Evolutionary conservation across 192 early-diverging fungal genomes (phyloP), one percentile per base, ranked within the genome.

Genomic region (Coemansia sp.): DNA sequence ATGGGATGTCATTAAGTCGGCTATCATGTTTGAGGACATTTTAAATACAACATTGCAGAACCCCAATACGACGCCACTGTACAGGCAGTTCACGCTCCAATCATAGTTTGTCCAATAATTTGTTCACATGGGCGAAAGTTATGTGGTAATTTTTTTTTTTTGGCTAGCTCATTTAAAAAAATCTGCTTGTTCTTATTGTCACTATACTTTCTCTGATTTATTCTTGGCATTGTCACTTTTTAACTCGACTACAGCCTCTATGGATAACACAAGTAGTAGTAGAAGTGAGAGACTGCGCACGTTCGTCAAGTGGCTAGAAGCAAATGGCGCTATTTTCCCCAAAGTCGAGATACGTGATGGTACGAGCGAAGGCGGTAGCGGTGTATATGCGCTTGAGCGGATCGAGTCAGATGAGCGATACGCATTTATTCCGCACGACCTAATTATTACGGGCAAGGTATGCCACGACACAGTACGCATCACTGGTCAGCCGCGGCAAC

Each of bases 381-480:
- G 87, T 44, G 87, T 88, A 3, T 88, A 87, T 41, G 73, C 82
- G 10, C 78, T 67, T 5, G 55, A 66, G 6, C 71, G 73, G 10
- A 79, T 90, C 27, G 27, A 55, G 15, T 67, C 63, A 34, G 66
- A 80, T 41, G 77, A 88, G 63, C 71, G 72, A 15, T 89, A 87
- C 58, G 78, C 84, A 0, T 75, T 71, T 20, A 82, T 91, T 5
- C 90, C 90, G 3, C 83, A 81, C 27, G 78, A 73, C 22, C 70
- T 89, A 7, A 64, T 71, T 12, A 86, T 89, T 31, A 88, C 82
- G 0, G 82, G 82, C 9, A 72, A 69, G 18, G 76, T 88, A 1
- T 87, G 87, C 40, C 62, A 82, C 33, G 33, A 33, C 3, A 36
- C 76, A 5, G 16, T 34, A 9, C 65, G 47, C 9, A 50, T 85